Base-by-base conservation (phyloP, 805 yeast species). In the Debaryomyces hansenii region DNA sequence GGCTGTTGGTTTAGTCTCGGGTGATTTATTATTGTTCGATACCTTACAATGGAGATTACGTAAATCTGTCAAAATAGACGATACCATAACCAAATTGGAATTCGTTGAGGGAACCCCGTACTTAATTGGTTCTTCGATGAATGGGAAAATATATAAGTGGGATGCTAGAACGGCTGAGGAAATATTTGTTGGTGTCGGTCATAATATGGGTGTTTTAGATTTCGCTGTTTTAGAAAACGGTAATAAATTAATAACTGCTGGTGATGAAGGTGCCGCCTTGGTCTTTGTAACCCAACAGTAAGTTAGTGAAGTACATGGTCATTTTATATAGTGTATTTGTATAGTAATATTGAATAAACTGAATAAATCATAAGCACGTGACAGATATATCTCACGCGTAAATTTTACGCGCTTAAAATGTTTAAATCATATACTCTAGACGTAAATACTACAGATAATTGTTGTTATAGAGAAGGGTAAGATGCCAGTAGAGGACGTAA, bases 181-280 rank as follows among this genome's bases (percentile, higher is more conserved):
- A 58, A 67, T 85, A 48, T 87, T 85, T 70, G 85, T 78, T 29
- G 94, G 95, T 52, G 82, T 82, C 35, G 99, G 99, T 18, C 99
- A 94, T 65, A 87, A 86, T 66, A 87, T 88, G 87, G 98, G 98
- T 51, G 84, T 94, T 15, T 76, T 94, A 52, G 97, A 90, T 58
- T 92, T 94, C 62, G 83, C 85, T 15, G 60, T 85, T 37, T 79
- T 83, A 47, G 83, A 80, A 35, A 69, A 79, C 39, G 92, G 90
- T 21, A 75, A 78, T 42, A 83, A 84, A 62, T 59, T 94, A 38
- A 77, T 90, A 32, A 89, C 97, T 16, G 99, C 97, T 11, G 97
- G 97, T 53, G 99, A 94, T 64, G 99, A 94, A 66, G 96, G 96
- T 55, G 97, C 94, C 28, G 82, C 95, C 10, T 72, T 92, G 53